Percentiles rank a stretch among this genome's conserved stretches.
These are phyloP conservation scores for Lenzites betulinus DNA, from an alignment of 768 basidiomycete genomes.

Conservation along the genomic window DNA sequence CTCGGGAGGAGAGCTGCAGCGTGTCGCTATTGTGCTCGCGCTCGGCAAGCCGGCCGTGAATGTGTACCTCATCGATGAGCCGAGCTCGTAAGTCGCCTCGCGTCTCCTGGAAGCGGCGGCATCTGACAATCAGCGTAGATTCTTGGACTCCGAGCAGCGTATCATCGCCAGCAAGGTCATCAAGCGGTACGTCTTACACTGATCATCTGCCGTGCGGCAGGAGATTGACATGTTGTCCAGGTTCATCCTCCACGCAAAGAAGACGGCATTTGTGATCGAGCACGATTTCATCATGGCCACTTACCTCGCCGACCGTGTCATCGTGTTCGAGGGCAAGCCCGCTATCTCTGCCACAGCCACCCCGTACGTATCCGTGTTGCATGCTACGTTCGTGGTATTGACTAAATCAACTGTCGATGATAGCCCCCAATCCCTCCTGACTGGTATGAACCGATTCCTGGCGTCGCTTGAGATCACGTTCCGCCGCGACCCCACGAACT, in stretches of 20 bases:
- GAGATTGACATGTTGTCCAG: conserved; percentile 36
- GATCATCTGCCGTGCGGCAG: neutral
- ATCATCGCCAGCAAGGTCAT: conserved; percentile 98
- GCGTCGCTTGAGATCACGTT: conserved; percentile 96
- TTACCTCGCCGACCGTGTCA: conserved; percentile 96
- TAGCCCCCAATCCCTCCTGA: conserved; percentile 91
- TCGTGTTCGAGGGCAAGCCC: conserved; percentile 88
- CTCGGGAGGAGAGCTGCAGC: conserved; percentile 97
- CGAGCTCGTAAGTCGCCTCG: conserved; percentile 59
- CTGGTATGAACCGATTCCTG: conserved; percentile 98
- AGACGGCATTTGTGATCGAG: conserved; percentile 98
- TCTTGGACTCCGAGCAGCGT: conserved; percentile 99
- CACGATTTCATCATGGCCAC: conserved; percentile 99
- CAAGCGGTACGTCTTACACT: conserved; percentile 62
- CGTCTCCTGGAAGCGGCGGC: neutral
- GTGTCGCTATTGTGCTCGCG: conserved; percentile 94
- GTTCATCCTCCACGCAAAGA: conserved; percentile 95
- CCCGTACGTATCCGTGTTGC: conserved; percentile 56
- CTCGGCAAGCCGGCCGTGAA: conserved; percentile 84
- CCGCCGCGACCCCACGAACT: conserved; percentile 96
- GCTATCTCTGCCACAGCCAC: conserved; percentile 88
- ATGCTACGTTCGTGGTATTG: neutral
- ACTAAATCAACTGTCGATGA: neutral
- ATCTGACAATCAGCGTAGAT: conserved; percentile 45
- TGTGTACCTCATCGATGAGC: conserved; percentile 96